Evolutionary conservation across 441 rosid species (phyloP).

Genomic region (Breynia disticha): DNA sequence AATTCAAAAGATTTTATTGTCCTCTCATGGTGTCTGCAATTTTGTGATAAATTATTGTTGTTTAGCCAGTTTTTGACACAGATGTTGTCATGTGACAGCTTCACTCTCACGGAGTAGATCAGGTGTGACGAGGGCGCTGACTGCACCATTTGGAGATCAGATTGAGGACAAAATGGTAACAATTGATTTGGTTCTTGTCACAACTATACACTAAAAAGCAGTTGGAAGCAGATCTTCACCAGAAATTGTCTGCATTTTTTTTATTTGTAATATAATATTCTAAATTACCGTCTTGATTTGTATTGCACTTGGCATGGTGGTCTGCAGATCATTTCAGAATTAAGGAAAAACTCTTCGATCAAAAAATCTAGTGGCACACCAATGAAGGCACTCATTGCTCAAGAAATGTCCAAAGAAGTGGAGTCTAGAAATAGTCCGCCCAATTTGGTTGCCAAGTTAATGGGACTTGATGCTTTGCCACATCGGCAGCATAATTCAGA

Average conservation of each 20-base stretch:
- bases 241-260: conserved; percentile 5
- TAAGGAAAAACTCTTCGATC: conserved; percentile 55
- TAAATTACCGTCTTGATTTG: conserved; percentile 13
- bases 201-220: conserved; percentile 9
- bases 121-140: conserved; percentile 48
- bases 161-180: conserved; percentile 63
- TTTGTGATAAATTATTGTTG: conserved; percentile 2
- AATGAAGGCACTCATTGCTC: conserved; percentile 75
- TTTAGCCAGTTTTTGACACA: conserved; percentile 21
- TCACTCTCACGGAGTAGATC: conserved; percentile 56
- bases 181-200: conserved; percentile 2
- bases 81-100: conserved; percentile 42
- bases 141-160: conserved; percentile 40
- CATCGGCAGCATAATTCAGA: conserved; percentile 35
- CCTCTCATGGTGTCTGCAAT: background rate
- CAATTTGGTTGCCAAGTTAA: conserved; percentile 87
- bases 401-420: conserved; percentile 76
- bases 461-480: conserved; percentile 91
- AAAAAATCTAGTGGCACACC: conserved; percentile 52
- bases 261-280: conserved; percentile 18
- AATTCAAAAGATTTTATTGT: background rate
- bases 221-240: conserved; percentile 12
- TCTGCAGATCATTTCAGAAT: conserved; percentile 52
- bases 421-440: conserved; percentile 47
- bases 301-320: conserved; percentile 11